These are phyloP conservation scores for Backusella liffmaniae DNA, from an alignment of 192 early-diverging fungal genomes.

Conservation along the genomic window DNA sequence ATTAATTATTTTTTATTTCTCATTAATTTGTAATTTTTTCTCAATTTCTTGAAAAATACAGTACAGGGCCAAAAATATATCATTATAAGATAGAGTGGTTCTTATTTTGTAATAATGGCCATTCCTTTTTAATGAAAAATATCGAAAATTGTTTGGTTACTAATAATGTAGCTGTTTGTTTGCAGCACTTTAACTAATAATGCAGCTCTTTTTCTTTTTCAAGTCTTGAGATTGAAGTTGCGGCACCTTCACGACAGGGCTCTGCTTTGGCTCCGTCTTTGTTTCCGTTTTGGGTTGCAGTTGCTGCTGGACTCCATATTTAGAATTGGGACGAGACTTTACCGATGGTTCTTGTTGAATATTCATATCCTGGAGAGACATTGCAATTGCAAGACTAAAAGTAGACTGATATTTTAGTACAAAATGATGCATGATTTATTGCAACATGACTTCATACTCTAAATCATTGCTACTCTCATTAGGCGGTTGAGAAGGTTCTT, in stretches of 20 bases:
- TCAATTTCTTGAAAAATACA: too few relatives aligned
- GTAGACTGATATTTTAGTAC: not conserved
- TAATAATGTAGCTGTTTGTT: not conserved
- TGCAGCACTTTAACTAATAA: not conserved
- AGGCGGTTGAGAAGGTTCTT: not conserved
- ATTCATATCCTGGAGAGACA: slow-evolving; percentile 10
- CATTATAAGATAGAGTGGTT: too few relatives aligned
- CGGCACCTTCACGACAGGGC: not conserved
- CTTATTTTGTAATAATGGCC: too few relatives aligned
- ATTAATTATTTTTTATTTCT: too few relatives aligned
- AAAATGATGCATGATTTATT: not conserved
- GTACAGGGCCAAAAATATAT: too few relatives aligned
- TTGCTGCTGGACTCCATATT: not conserved
- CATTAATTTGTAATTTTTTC: too few relatives aligned
- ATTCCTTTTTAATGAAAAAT: not conserved
- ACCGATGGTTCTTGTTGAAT: not conserved
- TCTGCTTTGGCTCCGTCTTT: not conserved
- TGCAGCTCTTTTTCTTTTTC: not conserved
- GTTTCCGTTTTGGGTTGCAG: not conserved
- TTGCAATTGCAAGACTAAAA: slow-evolving; percentile 20
- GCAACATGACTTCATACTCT: not conserved
- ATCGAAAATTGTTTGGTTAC: too few relatives aligned
- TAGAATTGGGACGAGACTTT: not conserved
- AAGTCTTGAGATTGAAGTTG: not conserved
- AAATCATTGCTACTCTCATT: not conserved